Evolutionary conservation across 164 flowering plant genomes (phyloP), one percentile per base, ranked within the genome.

Genomic region (Houttuynia cordata): DNA sequence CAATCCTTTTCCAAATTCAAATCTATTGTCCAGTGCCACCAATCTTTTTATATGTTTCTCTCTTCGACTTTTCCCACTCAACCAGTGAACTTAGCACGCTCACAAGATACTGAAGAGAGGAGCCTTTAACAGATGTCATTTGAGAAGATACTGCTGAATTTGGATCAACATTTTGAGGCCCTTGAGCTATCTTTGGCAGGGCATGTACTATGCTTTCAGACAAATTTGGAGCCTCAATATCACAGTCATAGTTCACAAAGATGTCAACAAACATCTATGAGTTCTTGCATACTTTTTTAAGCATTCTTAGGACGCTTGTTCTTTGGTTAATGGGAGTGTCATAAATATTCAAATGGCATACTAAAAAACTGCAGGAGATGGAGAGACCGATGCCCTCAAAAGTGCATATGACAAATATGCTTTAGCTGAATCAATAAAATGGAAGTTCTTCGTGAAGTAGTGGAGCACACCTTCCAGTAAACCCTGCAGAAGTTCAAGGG

Each of bases 401-500:
- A 94, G 77, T 62, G 91, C 96, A 82, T 86, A 94, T 23, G 97
- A 88, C 69, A 94, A 93, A 74, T n/a, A n/a, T n/a, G n/a, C n/a
- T n/a, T n/a, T n/a, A n/a, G n/a, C n/a, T n/a, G n/a, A n/a, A n/a
- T n/a, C 97, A 67, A 94, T 84, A 63, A 94, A 90, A 73, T 86
- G 85, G 74, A 87, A 88, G 73, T 93, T 86, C 74, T 85, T 84
- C 42, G 95, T 94, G 71, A 94, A 86, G 57, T 93, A 76, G 62
- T 78, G 78, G 70, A 88, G 81, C 73, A 88, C 96, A 1, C 94
- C 99, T 79, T 91, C 99, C 71, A 94, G 63, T 67, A 88, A 73
- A 65, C 92, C 99, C 99, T 91, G 99, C 64, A 94, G 75, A 75
- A 94, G 96, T 79, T 94, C 99, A 50, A 91, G 95, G 64, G 99